Evolutionary conservation across 257 asterid species (phyloP).

Genomic region (Linderniella brevidens): DNA sequence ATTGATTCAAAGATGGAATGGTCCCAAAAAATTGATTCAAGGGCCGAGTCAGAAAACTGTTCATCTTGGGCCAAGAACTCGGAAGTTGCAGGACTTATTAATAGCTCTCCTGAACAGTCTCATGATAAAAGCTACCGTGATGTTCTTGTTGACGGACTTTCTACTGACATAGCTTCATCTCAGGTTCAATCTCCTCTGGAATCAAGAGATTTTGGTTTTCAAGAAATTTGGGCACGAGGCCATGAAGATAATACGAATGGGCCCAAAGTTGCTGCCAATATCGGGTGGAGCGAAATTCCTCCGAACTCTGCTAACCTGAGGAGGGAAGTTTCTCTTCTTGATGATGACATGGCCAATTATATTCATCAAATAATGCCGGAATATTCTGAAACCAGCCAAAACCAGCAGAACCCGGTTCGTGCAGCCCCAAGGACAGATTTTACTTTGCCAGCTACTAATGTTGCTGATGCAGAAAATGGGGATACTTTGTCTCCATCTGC

Average conservation of each 20-base stretch:
- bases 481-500: constrained; percentile 16
- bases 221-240: constrained; percentile 13
- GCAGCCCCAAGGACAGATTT: constrained; percentile 10
- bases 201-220: constrained; percentile 12
- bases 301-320: constrained; percentile 14
- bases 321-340: constrained; percentile 30
- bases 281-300: constrained; percentile 17
- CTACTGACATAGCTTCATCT: constrained; percentile 18
- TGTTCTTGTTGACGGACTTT: constrained; percentile 16
- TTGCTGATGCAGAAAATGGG: constrained; percentile 11
- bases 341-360: constrained; percentile 24
- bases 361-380: constrained; percentile 14
- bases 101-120: constrained; percentile 15
- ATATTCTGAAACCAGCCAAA: constrained; percentile 15
- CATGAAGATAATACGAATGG: constrained; percentile 14
- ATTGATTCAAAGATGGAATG: constrained; percentile 15
- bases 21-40: constrained; percentile 12
- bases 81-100: constrained; percentile 17
- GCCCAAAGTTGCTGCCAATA: constrained; percentile 16
- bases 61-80: constrained; percentile 19
- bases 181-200: constrained; percentile 17
- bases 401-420: constrained; percentile 13
- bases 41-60: constrained; percentile 15
- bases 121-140: constrained; percentile 15
- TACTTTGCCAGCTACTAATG: constrained; percentile 18